Conservation (phyloP, 2,329 filamentous ascomycete genomes). For the Trichophyton verrucosum region DNA sequence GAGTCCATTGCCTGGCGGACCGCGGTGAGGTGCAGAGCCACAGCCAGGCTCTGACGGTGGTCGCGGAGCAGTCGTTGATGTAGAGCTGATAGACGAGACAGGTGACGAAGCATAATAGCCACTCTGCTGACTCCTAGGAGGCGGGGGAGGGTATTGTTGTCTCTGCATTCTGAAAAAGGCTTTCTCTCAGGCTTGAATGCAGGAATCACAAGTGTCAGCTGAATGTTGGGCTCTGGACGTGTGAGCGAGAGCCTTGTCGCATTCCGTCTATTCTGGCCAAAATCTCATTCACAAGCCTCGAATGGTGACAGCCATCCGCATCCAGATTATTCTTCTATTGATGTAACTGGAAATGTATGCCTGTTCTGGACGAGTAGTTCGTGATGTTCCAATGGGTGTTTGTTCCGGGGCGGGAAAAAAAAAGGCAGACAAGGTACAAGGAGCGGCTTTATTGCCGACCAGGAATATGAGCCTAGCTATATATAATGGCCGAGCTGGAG, state of each 20-base stretch:
- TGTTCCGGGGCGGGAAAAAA: not conserved
- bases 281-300: not conserved
- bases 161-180: constrained; percentile 4
- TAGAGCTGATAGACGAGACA: constrained; percentile 12
- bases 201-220: not conserved
- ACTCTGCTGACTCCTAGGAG: constrained; percentile 1
- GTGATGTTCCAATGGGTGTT: not conserved
- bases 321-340: not conserved
- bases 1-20: constrained; percentile 29
- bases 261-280: not conserved
- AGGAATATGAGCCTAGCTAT: not conserved
- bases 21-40: constrained; percentile 26
- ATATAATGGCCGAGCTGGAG: not conserved
- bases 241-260: not conserved
- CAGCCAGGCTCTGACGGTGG: constrained; percentile 15
- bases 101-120: not conserved
- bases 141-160: not conserved
- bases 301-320: not conserved
- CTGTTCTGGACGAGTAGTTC: not conserved
- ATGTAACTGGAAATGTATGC: not conserved
- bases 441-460: not conserved
- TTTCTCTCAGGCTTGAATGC: not conserved
- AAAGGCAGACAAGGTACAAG: not conserved
- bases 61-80: not conserved
- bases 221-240: not conserved